Evolutionary conservation across 257 asterid species (phyloP), one percentile per base, ranked within the genome.

Genomic region (Jacaranda copaia): DNA sequence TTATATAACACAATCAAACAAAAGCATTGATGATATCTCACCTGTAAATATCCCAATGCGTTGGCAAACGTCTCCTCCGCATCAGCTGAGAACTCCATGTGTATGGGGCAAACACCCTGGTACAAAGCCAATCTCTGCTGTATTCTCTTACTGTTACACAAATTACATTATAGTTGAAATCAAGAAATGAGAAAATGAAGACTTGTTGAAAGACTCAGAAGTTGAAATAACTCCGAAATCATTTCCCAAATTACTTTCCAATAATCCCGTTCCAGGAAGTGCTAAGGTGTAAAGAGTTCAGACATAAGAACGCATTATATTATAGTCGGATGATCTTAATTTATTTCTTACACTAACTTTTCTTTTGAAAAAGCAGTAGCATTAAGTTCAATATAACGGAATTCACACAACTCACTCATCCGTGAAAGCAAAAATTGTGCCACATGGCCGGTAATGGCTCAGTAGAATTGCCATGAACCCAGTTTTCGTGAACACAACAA

Each of bases 401-500:
- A 39, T 65, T 45, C 38, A 51, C 16, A 58, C 12, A 73, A 83
- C 99, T 88, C 86, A 95, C 99, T 91, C 97, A 83, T 95, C 90
- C 46, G 99, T 95, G 74, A 95, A 95, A 84, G 99, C 99, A 84
- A 86, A 95, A 59, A 95, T 91, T 71, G 99, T 91, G 87, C 98
- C 98, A 75, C 93, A 89, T 77, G 99, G 98, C 58, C 98, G 92
- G 74, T 83, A 95, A 83, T 95, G 99, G 87, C 99, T 95, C 77
- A 95, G 83, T 71, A 93, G 89, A 75, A 93, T 85, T 39, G 98
- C 98, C 99, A 95, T 95, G 89, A 88, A 95, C 77, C 99, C 99
- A 56, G 90, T 89, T 81, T 92, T 85, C 55, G 99, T 95, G 88
- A 95, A 95, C 83, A 95, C 98, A 32, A 95, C 97, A 14, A 86